A percentile compares a stretch with the other conserved stretches of the same genome.
phyloP scores from a whole-genome alignment of 371 early-diverging fungal genomes.

The Rhizopus arrhizus region DNA sequence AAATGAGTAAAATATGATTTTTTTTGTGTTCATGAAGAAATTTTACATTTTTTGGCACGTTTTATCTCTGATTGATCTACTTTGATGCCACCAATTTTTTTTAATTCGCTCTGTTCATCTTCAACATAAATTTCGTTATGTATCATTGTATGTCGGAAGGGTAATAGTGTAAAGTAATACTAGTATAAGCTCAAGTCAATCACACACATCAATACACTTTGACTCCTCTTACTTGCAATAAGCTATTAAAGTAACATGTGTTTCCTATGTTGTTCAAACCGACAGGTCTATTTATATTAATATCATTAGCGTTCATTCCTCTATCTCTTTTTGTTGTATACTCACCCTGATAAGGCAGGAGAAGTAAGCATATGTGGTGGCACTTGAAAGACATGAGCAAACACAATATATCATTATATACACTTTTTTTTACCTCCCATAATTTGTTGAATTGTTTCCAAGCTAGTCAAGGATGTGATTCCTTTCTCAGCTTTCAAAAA shows the following conservation, averaged over 20 bases:
- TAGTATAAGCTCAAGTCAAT: conserved; percentile 38
- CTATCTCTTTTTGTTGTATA: not conserved
- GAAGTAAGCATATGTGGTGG: conserved; percentile 24
- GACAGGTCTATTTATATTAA: conserved; percentile 50
- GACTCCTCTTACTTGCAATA: conserved; percentile 60
- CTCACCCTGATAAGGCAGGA: conserved; percentile 15
- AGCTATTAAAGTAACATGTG: conserved; percentile 89
- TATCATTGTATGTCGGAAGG: conserved; percentile 65
- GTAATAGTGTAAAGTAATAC: conserved; percentile 74
- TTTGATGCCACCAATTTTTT: conserved; percentile 62
- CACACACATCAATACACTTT: not conserved
- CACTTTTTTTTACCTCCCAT: conserved; percentile 19
- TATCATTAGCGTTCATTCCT: not conserved
- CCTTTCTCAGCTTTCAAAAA: conserved; percentile 34
- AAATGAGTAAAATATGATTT: not conserved
- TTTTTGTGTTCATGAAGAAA: not conserved
- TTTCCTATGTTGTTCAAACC: conserved; percentile 88
- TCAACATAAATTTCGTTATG: conserved; percentile 53
- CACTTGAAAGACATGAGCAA: conserved; percentile 4
- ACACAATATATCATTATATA: not conserved
- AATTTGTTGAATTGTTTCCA: conserved; percentile 11
- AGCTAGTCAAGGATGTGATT: conserved; percentile 6
- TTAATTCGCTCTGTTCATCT: conserved; percentile 57
- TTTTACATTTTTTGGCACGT: conserved; percentile 54
- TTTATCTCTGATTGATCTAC: conserved; percentile 58